Conservation (phyloP, 2,329 filamentous ascomycete genomes). For the Coccinonectria pachysandricola region DNA sequence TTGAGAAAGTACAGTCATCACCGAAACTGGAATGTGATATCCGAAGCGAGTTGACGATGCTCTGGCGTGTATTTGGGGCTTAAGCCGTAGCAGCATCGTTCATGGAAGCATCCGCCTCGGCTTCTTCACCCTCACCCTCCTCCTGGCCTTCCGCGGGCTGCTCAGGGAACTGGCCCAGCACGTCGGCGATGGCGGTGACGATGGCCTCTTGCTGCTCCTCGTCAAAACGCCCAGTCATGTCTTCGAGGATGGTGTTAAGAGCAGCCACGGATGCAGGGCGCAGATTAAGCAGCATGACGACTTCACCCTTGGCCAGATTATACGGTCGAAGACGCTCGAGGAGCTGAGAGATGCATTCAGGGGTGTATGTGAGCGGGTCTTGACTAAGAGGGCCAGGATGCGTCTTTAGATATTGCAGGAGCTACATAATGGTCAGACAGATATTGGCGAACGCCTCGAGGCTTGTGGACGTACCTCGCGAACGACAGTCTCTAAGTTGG, state of each 20-base stretch:
- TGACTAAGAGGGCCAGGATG: conserved; percentile 46
- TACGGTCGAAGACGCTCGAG: conserved; percentile 45
- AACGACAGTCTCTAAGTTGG: conserved; percentile 50
- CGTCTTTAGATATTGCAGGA: conserved; percentile 50
- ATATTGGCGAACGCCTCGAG: too few species aligned
- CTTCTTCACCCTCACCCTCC: conserved; percentile 7
- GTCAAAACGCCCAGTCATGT: conserved; percentile 50
- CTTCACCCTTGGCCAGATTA: conserved; percentile 56
- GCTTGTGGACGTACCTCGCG: conserved; percentile 51
- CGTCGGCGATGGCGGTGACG: conserved; percentile 43
- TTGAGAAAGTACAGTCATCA: too few species aligned
- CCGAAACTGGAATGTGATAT: too few species aligned
- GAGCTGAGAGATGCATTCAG: conserved; percentile 41
- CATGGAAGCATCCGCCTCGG: conserved; percentile 27
- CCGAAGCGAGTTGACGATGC: neutral
- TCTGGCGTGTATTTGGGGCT: conserved; percentile 4
- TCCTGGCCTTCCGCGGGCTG: conserved; percentile 2
- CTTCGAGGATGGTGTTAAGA: conserved; percentile 55
- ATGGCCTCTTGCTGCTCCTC: conserved; percentile 50
- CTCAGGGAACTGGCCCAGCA: conserved; percentile 43
- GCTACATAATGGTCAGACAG: conserved; percentile 25
- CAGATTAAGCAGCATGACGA: conserved; percentile 58
- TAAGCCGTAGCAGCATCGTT: conserved; percentile 23
- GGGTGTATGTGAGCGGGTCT: conserved; percentile 41
- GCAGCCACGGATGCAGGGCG: conserved; percentile 46